Conservation (phyloP, 2,329 filamentous ascomycete genomes). For the Sporothrix brunneoviolacea region DNA sequence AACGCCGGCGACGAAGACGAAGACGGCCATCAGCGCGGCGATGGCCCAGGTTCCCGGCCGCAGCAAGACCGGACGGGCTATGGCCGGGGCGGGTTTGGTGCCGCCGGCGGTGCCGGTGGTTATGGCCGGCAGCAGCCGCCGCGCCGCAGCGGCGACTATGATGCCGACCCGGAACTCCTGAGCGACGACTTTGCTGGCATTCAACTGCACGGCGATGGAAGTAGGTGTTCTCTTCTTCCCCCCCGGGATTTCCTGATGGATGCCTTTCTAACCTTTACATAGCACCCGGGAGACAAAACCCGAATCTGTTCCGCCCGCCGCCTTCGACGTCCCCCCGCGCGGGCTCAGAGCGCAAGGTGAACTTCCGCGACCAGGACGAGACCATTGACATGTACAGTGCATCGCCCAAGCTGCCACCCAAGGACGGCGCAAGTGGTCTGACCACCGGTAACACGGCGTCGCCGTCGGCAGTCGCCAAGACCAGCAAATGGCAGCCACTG, state of each 20-base stretch:
- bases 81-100: conserved; percentile 34
- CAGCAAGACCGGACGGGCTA: conserved; percentile 15
- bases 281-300: conserved; percentile 65
- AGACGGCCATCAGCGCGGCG: conserved; percentile 20
- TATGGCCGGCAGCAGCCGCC: conserved; percentile 29
- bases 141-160: conserved; percentile 82
- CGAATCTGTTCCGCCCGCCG: conserved; percentile 70
- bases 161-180: conserved; percentile 85
- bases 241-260: too few relatives aligned
- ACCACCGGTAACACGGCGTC: conserved; percentile 11
- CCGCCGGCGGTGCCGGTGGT: conserved; percentile 58
- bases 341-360: conserved; percentile 44
- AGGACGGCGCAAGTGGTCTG: conserved; percentile 40
- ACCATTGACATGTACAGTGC: conserved; percentile 68
- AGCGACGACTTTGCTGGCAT: conserved; percentile 80
- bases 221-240: conserved; percentile 39
- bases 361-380: conserved; percentile 65
- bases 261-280: too few relatives aligned
- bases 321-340: conserved; percentile 46
- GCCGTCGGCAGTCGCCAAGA: conserved; percentile 44
- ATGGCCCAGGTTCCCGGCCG: conserved; percentile 13
- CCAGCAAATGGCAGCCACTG: conserved; percentile 96
- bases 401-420: conserved; percentile 49
- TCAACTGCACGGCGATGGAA: conserved; percentile 55
- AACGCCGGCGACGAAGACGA: conserved; percentile 59